These are phyloP conservation scores for Fusarium sp. DNA, from an alignment of 2,329 filamentous ascomycete species.

Conservation along the genomic window DNA sequence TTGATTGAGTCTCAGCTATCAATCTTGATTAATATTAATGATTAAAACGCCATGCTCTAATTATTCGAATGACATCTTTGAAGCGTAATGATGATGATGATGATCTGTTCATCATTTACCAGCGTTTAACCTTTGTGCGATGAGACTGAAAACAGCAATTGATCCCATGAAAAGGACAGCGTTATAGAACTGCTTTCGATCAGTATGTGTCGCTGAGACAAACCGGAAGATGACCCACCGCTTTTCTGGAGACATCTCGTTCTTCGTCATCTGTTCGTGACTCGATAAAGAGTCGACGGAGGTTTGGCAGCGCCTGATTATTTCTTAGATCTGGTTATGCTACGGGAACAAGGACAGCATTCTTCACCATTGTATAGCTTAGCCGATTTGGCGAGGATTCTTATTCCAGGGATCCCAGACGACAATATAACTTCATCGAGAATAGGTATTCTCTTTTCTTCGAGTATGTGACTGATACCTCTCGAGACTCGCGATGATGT, in stretches of 20 bases:
- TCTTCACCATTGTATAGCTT: conserved; percentile 31
- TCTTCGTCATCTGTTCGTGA: conserved; percentile 93
- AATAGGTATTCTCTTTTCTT: background rate
- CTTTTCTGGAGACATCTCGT: conserved; percentile 90
- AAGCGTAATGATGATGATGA: background rate
- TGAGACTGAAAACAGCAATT: conserved; percentile 90
- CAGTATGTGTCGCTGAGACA: background rate
- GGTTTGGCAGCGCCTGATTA: conserved; percentile 82
- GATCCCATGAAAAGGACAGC: conserved; percentile 96
- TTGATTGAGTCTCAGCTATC: conserved; percentile 17
- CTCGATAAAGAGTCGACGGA: conserved; percentile 96
- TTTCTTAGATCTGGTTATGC: background rate
- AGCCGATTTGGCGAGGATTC: background rate
- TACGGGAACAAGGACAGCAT: background rate
- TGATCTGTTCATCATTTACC: conserved; percentile 43
- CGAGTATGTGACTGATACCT: background rate
- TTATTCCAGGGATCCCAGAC: background rate
- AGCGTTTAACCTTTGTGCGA: conserved; percentile 85
- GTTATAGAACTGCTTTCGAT: conserved; percentile 84
- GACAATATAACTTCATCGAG: background rate
- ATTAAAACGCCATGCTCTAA: conserved; percentile 2
- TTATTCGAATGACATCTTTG: background rate
- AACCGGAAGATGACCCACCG: conserved; percentile 61
- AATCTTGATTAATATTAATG: background rate
- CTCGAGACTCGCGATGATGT: background rate